These are phyloP conservation scores for Serendipita sp. DNA, from an alignment of 768 basidiomycete species.

Conservation along the genomic window DNA sequence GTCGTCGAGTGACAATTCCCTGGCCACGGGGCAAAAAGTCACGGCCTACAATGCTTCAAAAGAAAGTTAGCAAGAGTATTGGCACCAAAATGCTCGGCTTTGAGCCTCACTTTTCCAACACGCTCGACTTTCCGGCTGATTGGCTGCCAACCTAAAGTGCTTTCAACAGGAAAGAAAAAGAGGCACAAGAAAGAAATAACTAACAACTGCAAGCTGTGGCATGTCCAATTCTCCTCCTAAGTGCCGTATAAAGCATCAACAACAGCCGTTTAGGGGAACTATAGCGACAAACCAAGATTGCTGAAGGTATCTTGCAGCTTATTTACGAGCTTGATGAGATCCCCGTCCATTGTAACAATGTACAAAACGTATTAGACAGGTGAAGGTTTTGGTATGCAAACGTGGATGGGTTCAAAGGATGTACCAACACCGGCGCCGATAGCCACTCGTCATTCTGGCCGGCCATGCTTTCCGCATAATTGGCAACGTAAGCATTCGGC, in stretches of 20 bases:
- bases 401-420: background rate
- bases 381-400: no score
- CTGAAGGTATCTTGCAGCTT: conserved; percentile 86
- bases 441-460: background rate
- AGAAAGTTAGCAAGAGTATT: background rate
- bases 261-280: background rate
- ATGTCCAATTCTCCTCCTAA: conserved; percentile 81
- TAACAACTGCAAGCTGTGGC: conserved; percentile 78
- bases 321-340: conserved; percentile 89
- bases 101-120: conserved; percentile 73
- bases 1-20: conserved; percentile 92
- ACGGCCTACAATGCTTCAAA: conserved; percentile 72
- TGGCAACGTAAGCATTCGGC: background rate
- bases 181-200: background rate
- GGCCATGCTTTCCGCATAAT: background rate
- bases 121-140: conserved; percentile 91
- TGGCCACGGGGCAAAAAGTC: conserved; percentile 78
- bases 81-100: background rate
- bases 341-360: conserved; percentile 58
- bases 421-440: background rate
- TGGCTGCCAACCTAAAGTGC: conserved; percentile 77
- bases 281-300: conserved; percentile 51
- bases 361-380: background rate
- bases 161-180: conserved; percentile 15
- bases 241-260: background rate